Conservation (phyloP, 192 early-diverging fungal genomes). For the Phycomyces blakesleeanus region DNA sequence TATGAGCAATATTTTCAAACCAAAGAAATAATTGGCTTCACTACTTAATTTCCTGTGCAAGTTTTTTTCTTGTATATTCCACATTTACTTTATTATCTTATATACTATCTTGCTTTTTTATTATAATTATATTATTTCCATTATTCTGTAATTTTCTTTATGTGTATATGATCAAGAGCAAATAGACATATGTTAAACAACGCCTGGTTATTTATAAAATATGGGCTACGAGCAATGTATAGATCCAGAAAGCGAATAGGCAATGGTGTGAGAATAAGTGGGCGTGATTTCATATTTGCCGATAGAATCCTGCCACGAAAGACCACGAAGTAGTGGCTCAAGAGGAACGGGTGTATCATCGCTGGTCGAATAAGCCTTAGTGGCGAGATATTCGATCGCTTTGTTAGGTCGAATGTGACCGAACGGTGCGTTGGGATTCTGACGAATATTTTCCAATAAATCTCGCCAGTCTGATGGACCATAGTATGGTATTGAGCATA, state of each 20-base stretch:
- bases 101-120: no score
- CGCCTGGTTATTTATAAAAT: no score
- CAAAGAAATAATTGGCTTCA: neutral
- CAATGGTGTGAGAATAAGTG: neutral
- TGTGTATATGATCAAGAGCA: no score
- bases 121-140: no score
- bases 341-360: neutral
- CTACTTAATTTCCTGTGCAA: neutral
- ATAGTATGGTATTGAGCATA: neutral
- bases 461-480: neutral
- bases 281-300: neutral
- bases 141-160: no score
- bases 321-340: neutral
- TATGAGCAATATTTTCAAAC: neutral
- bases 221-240: neutral
- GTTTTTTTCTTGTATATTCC: neutral
- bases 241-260: neutral
- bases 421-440: neutral
- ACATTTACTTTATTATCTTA: neutral
- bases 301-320: neutral
- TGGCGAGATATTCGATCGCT: neutral
- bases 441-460: neutral
- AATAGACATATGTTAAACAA: no score
- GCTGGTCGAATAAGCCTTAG: neutral
- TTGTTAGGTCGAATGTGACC: neutral